phyloP scores from a whole-genome alignment of 306 rosid species.

The Dryas alaskensis region DNA sequence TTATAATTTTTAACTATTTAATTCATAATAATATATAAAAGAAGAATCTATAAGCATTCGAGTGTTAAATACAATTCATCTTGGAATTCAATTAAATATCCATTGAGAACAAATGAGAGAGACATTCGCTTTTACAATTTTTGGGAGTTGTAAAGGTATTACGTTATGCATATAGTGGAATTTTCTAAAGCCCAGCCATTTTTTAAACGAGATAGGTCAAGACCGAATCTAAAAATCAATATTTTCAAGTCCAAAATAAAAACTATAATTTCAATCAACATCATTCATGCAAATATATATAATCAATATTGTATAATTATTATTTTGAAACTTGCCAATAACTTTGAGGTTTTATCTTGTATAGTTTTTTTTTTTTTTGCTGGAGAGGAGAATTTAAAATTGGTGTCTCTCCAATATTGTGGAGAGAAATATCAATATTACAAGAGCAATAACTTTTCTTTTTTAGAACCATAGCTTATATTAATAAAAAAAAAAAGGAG shows the following conservation, averaged over 20 bases:
- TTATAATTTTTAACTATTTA: background rate
- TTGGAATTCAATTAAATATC: background rate
- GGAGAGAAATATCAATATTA: too few species aligned
- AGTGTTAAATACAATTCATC: background rate
- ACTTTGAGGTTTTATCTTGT: too few species aligned
- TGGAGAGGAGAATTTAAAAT: too few species aligned
- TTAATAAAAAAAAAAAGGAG: too few species aligned
- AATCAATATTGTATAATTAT: too few species aligned
- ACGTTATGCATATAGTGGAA: background rate
- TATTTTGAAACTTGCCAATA: too few species aligned
- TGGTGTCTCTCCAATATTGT: too few species aligned
- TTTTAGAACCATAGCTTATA: too few species aligned
- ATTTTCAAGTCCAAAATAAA: background rate
- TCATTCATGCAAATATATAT: background rate
- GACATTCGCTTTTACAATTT: background rate
- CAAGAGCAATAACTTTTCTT: too few species aligned
- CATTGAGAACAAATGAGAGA: background rate
- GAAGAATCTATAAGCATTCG: too few species aligned
- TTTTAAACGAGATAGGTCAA: background rate
- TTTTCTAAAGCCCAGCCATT: background rate
- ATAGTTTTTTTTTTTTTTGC: too few species aligned
- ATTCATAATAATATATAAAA: too few species aligned
- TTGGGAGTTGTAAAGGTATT: background rate
- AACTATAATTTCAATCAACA: background rate
- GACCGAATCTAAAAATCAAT: background rate